Evolutionary conservation across 306 rosid species (phyloP).

Genomic region (Cucumis hystrix): DNA sequence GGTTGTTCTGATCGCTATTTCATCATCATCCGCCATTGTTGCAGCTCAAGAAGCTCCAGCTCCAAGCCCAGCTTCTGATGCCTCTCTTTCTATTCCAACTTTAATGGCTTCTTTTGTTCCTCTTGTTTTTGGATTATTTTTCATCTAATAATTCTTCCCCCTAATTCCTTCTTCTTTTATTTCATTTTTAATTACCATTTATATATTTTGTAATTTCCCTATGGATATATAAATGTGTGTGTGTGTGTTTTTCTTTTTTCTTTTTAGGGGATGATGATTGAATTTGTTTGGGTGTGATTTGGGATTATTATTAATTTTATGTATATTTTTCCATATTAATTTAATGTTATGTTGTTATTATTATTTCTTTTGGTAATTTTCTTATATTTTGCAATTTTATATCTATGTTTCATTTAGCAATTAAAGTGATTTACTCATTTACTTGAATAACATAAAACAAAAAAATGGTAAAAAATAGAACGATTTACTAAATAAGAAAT

Average conservation of each 20-base stretch:
- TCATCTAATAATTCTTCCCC: not conserved
- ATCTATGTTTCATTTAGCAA: too few relatives aligned
- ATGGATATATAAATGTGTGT: not conserved
- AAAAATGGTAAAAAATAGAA: too few relatives aligned
- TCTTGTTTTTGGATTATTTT: not conserved
- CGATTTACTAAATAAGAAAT: too few relatives aligned
- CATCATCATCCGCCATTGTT: not conserved
- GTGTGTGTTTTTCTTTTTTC: not conserved
- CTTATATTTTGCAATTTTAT: too few relatives aligned
- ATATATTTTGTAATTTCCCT: not conserved
- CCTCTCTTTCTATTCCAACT: not conserved
- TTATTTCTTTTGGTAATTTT: too few relatives aligned
- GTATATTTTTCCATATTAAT: not conserved
- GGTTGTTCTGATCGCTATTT: not conserved
- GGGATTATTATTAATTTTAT: not conserved
- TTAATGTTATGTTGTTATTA: not conserved
- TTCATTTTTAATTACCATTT: not conserved
- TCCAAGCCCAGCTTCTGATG: not conserved
- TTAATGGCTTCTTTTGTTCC: not conserved
- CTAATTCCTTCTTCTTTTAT: not conserved
- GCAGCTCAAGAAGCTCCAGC: not conserved
- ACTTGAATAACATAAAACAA: too few relatives aligned
- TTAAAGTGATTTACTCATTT: too few relatives aligned
- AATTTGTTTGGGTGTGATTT: slow-evolving; percentile 6
- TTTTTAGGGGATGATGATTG: not conserved